Conservation (phyloP, 164 flowering plant species). For the Macadamia integrifolia region DNA sequence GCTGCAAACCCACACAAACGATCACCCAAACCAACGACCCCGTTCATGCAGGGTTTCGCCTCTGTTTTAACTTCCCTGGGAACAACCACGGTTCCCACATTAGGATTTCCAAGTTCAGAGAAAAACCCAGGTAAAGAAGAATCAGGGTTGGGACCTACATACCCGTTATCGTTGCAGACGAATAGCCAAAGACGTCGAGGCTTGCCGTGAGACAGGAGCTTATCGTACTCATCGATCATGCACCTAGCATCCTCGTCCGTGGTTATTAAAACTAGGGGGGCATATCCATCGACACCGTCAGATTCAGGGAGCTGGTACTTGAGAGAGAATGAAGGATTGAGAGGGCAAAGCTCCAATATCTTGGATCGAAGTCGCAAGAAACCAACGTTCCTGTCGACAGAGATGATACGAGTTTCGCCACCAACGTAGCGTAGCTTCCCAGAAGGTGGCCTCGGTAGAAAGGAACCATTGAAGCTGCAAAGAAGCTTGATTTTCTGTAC, state of each 20-base stretch:
- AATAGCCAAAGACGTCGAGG: conserved; percentile 20
- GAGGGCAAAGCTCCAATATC: conserved; percentile 22
- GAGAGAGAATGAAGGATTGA: conserved; percentile 10
- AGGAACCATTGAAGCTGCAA: conserved; percentile 28
- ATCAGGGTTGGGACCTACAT: neutral
- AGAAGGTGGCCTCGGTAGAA: conserved; percentile 19
- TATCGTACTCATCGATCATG: conserved; percentile 28
- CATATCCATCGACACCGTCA: neutral
- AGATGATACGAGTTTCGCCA: conserved; percentile 34
- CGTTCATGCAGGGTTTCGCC: neutral
- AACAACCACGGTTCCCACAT: neutral
- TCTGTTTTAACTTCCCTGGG: neutral
- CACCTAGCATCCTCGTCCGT: conserved; percentile 31
- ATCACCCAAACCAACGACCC: neutral
- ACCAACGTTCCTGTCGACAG: conserved; percentile 18
- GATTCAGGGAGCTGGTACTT: conserved; percentile 19
- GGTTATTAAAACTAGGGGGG: conserved; percentile 12
- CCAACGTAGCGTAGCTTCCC: conserved; percentile 32
- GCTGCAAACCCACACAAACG: neutral
- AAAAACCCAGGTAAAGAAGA: neutral
- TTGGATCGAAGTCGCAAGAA: conserved; percentile 14
- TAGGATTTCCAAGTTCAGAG: neutral
- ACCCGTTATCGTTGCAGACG: conserved; percentile 8
- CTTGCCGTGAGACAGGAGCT: conserved; percentile 17
- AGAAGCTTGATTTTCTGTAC: conserved; percentile 28